Evolutionary conservation across 345 rosid genomes (phyloP).

Genomic region (Balakata baccata): DNA sequence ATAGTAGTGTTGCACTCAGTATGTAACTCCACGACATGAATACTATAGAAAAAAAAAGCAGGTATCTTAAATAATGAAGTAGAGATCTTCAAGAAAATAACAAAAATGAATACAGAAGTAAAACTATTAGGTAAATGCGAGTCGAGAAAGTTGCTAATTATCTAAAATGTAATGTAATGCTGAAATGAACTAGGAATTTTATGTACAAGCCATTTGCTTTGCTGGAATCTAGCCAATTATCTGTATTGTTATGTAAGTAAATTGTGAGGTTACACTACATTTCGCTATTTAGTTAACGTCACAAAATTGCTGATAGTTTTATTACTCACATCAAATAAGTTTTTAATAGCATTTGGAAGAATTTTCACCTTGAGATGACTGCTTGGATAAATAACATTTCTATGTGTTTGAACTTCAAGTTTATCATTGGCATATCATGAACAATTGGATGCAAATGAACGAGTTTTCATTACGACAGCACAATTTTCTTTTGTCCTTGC

Average conservation of each 20-base stretch:
- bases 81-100: no score
- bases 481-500: neutral
- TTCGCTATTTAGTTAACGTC: neutral
- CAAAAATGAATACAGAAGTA: no score
- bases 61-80: no score
- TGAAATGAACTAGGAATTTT: neutral
- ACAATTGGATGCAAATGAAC: neutral
- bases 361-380: neutral
- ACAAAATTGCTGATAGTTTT: neutral
- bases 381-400: neutral
- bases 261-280: neutral
- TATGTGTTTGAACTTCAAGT: neutral
- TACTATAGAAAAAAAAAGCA: no score
- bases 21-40: no score
- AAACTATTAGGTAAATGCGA: no score
- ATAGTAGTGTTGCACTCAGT: no score
- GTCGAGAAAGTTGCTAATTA: no score
- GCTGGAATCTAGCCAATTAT: neutral
- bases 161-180: no score
- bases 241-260: no score
- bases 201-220: neutral
- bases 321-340: neutral
- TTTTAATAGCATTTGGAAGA: neutral
- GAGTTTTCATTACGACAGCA: neutral
- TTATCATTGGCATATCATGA: neutral